Base-by-base conservation (phyloP, 805 yeast genomes). In the Nakazawaea ishiwadae region DNA sequence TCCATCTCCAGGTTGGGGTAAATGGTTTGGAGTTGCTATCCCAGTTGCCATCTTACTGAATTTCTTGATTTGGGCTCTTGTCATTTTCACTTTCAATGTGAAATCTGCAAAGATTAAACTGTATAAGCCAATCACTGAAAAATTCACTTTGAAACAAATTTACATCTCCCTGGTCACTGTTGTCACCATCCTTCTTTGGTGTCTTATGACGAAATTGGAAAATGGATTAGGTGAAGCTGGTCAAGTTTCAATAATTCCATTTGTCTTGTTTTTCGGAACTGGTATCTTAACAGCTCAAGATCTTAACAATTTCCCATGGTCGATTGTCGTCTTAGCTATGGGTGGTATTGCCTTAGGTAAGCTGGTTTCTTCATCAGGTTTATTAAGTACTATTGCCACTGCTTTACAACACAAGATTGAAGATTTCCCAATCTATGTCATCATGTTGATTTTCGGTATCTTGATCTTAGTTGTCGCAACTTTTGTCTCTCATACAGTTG, bases 1-100 rank as follows among this genome's bases (percentile, higher is more conserved):
- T 19, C 79, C 79, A 1, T 69, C 62, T 35, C 79, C 79, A 6
- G 62, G 71, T 3, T 73, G 79, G 79, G 79, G 77, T 16, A 67
- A 73, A 48, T 73, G 79, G 79, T 73, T 73, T 52, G 72, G 69
- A 6, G 62, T 73, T 45, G 69, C 77, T 2, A 55, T 72, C 29
- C 79, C 79, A 3, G 65, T 71, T 4, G 65, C 71, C 46, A 45
- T 68, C 1, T 44, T 72, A 16, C 60, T 70, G 15, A 57, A 71
- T 40, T 41, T 69, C 15, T 54, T 69, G 44, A 55, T 57, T 58
- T 71, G 66, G 63, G 71, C 57, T 54, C 74, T 62, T 64, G 74
- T 81, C 55, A 55, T 77, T 35, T 61, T 77, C 4, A 78, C 83
- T 39, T 78, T 78, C 56, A 65, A 76, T 26, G 66, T 73, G 35